These are phyloP conservation scores for Limonium bicolor DNA, from an alignment of 148 eudicot species.

Conservation along the genomic window DNA sequence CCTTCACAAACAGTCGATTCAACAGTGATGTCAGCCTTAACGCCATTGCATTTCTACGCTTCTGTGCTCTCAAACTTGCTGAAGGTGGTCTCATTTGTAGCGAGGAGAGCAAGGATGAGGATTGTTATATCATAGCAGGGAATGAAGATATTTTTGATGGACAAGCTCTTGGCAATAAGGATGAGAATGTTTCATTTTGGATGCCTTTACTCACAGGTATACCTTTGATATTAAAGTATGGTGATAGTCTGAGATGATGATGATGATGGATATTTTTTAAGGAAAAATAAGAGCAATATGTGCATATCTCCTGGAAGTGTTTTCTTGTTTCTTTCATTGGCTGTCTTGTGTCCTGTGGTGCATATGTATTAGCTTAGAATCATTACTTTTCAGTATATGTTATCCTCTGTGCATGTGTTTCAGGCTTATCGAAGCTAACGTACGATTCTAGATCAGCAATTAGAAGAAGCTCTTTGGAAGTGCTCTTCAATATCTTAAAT, in stretches of 20 bases:
- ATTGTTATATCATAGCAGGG: slow-evolving; percentile 17
- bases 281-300: too few species aligned
- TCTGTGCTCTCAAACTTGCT: slow-evolving; percentile 91
- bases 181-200: slow-evolving; percentile 63
- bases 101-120: slow-evolving; percentile 33
- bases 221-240: too few species aligned
- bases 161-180: slow-evolving; percentile 28
- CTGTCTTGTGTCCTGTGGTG: too few species aligned
- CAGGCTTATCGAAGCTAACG: slow-evolving; percentile 69
- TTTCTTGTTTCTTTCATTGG: too few species aligned
- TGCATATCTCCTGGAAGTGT: too few species aligned
- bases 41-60: slow-evolving; percentile 93
- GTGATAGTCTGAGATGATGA: too few species aligned
- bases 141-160: slow-evolving; percentile 27
- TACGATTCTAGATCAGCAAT: slow-evolving; percentile 83
- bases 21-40: slow-evolving; percentile 92
- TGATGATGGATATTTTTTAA: too few species aligned
- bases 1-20: slow-evolving; percentile 80
- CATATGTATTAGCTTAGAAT: too few species aligned
- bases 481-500: slow-evolving; percentile 83
- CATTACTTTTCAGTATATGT: too few species aligned
- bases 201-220: slow-evolving; percentile 87
- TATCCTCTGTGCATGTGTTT: too few species aligned
- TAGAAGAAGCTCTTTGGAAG: slow-evolving; percentile 80
- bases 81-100: slow-evolving; percentile 69